phyloP scores from a whole-genome alignment of 257 asterid species.

The Nicotiana tomentosiformis region DNA sequence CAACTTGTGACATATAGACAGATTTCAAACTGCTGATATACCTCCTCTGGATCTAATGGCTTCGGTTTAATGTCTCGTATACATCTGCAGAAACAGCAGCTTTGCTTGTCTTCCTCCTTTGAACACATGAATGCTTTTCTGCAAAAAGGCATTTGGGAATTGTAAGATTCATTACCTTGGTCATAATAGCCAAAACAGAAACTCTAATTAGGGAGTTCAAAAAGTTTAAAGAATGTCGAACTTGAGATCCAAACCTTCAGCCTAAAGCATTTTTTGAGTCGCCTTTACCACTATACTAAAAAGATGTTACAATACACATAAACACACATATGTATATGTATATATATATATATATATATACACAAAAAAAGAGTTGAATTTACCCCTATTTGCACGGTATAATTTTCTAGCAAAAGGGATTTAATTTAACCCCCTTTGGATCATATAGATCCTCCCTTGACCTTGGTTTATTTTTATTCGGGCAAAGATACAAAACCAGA shows the following conservation, averaged over 20 bases:
- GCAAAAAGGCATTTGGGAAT: neutral
- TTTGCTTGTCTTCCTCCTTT: conserved; percentile 41
- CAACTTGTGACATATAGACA: conserved; percentile 8
- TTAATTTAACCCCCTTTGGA: neutral
- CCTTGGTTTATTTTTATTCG: neutral
- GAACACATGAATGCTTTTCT: conserved; percentile 64
- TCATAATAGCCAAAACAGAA: too few species aligned
- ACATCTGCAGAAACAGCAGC: conserved; percentile 44
- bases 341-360: too few species aligned
- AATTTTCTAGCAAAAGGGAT: neutral
- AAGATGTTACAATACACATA: too few species aligned
- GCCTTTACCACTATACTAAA: too few species aligned
- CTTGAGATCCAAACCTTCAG: too few species aligned
- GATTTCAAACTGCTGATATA: conserved; percentile 40
- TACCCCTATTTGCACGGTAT: neutral
- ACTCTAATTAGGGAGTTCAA: too few species aligned
- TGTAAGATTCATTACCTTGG: neutral
- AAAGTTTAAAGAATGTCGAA: too few species aligned
- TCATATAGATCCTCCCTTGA: neutral
- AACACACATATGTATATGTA: too few species aligned
- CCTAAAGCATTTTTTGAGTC: too few species aligned
- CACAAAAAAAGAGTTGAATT: too few species aligned
- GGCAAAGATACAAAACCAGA: neutral
- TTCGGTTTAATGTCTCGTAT: conserved; percentile 36
- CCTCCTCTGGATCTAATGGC: conserved; percentile 47